phyloP scores from a whole-genome alignment of 441 rosid species.

The Sinapis alba region DNA sequence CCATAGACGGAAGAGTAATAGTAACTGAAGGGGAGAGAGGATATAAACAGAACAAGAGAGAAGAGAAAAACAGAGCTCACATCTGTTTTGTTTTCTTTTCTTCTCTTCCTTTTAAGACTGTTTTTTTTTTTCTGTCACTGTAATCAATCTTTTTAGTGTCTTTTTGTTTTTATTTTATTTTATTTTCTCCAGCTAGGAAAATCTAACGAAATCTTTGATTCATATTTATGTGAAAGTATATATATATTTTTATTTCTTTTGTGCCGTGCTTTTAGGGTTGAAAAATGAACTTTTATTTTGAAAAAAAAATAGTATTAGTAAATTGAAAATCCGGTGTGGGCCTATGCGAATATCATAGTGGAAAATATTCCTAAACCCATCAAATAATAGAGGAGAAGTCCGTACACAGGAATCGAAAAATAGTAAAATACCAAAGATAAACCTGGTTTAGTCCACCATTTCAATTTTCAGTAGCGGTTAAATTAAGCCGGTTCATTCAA shows the following conservation, averaged over 20 bases:
- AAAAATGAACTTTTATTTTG: slow-evolving; percentile 15
- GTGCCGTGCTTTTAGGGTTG: slow-evolving; percentile 39
- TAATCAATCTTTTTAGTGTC: slow-evolving; percentile 19
- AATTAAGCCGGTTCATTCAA: slow-evolving; percentile 5
- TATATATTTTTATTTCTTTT: background rate
- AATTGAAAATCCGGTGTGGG: slow-evolving; percentile 25
- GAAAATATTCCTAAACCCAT: slow-evolving; percentile 32
- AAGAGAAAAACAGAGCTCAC: background rate
- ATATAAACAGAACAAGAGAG: slow-evolving; percentile 14
- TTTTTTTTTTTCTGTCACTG: slow-evolving; percentile 32
- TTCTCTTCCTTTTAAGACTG: slow-evolving; percentile 9
- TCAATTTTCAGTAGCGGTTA: background rate
- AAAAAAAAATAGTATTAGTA: slow-evolving; percentile 12
- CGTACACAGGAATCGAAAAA: slow-evolving; percentile 17
- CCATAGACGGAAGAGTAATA: slow-evolving; percentile 46
- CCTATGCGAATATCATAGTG: slow-evolving; percentile 20
- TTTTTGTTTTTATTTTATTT: slow-evolving; percentile 40
- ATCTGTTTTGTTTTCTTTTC: too few relatives aligned
- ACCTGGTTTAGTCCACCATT: slow-evolving; percentile 8
- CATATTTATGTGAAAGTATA: slow-evolving; percentile 26
- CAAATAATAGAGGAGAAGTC: slow-evolving; percentile 34
- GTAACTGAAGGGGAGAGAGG: slow-evolving; percentile 2
- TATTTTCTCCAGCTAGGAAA: slow-evolving; percentile 39
- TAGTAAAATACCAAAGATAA: too few relatives aligned
- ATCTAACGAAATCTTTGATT: slow-evolving; percentile 36